These are phyloP conservation scores for Penicillium paneum DNA, from an alignment of 2,329 filamentous ascomycete species.

Conservation along the genomic window DNA sequence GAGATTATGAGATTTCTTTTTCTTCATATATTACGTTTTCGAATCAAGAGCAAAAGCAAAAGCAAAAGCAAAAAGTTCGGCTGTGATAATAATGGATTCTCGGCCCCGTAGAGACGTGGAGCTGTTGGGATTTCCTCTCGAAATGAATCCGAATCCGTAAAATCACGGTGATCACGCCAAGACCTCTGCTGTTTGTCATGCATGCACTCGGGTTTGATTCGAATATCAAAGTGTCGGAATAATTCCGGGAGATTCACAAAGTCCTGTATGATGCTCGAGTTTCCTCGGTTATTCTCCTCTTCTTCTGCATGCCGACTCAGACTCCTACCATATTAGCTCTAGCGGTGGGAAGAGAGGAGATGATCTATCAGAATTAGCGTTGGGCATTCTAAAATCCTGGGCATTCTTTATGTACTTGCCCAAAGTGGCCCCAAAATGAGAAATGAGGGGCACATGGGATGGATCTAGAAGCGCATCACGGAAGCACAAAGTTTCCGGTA, in stretches of 20 bases:
- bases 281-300: neutral
- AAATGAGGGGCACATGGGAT: conserved; percentile 2
- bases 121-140: conserved; percentile 7
- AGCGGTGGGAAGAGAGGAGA: conserved; percentile 13
- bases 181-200: neutral
- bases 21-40: neutral
- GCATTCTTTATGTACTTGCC: neutral
- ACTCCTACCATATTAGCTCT: conserved; percentile 8
- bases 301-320: neutral
- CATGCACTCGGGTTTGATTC: neutral
- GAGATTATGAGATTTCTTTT: neutral
- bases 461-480: conserved; percentile 9
- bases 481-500: conserved; percentile 10
- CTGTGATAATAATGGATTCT: neutral
- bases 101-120: conserved; percentile 17
- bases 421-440: neutral
- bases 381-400: conserved; percentile 1
- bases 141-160: neutral
- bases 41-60: neutral
- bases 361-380: conserved; percentile 21
- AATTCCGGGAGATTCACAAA: neutral
- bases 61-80: neutral
- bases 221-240: neutral
- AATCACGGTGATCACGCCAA: neutral
- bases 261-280: neutral